A percentile compares a stretch with the other conserved stretches of the same genome.
Evolutionary conservation across 441 rosid species (phyloP).

Genomic region (Aleurites moluccanus): DNA sequence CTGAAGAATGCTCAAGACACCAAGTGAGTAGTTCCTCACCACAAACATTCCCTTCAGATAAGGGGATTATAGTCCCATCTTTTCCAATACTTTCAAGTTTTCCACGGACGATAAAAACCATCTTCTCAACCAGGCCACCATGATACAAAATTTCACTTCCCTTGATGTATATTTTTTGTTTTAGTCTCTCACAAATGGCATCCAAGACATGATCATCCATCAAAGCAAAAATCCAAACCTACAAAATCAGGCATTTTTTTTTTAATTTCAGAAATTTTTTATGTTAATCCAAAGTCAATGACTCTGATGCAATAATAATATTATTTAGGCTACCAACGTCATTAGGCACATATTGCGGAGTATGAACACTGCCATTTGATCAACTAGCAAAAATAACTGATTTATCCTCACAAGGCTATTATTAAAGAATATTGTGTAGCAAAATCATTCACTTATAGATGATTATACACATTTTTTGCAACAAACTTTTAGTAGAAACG

Average conservation of each 20-base stretch:
- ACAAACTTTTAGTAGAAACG: no score
- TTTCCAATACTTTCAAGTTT: constrained; percentile 67
- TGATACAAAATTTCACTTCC: constrained; percentile 57
- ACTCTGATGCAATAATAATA: not conserved
- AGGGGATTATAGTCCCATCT: constrained; percentile 41
- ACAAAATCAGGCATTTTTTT: constrained; percentile 22
- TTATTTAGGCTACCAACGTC: not conserved
- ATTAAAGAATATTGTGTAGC: no score
- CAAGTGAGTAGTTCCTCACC: constrained; percentile 90
- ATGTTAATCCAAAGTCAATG: not conserved
- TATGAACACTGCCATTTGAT: no score
- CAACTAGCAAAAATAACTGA: no score
- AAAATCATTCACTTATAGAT: no score
- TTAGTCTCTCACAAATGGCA: constrained; percentile 72
- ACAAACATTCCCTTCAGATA: constrained; percentile 70
- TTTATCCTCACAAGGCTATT: no score
- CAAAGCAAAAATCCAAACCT: constrained; percentile 72
- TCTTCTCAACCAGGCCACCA: constrained; percentile 63
- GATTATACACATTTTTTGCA: no score
- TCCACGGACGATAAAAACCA: constrained; percentile 84
- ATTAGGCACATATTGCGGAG: not conserved
- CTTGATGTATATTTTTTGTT: constrained; percentile 62
- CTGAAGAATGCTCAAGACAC: constrained; percentile 78
- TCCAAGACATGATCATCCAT: constrained; percentile 79
- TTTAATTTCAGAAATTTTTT: constrained; percentile 3